Evolutionary conservation across 2,329 filamentous ascomycete species (phyloP).

Genomic region (Trichoderma koningiopsis): DNA sequence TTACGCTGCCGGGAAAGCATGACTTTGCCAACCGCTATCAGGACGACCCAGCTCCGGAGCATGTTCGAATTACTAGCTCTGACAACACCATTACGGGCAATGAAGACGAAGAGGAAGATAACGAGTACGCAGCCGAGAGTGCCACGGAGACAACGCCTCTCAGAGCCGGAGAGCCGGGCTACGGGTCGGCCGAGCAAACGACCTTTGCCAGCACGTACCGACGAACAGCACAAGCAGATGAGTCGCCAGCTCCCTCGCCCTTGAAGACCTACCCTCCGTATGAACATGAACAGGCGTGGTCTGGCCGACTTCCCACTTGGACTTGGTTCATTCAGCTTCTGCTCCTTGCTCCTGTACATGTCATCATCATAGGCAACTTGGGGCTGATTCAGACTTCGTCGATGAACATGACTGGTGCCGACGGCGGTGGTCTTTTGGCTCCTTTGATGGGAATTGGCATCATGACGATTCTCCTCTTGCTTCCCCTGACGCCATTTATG

Average conservation of each 20-base stretch:
- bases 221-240: slow-evolving; percentile 46
- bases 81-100: slow-evolving; percentile 21
- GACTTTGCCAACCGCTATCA: slow-evolving; percentile 62
- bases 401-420: slow-evolving; percentile 77
- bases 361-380: slow-evolving; percentile 77
- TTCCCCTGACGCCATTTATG: slow-evolving; percentile 80
- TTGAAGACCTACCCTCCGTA: slow-evolving; percentile 49
- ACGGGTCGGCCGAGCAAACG: slow-evolving; percentile 45
- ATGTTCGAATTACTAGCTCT: slow-evolving; percentile 32
- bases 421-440: slow-evolving; percentile 72
- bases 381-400: slow-evolving; percentile 72
- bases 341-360: slow-evolving; percentile 72
- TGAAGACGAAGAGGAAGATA: slow-evolving; percentile 10
- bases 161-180: slow-evolving; percentile 40
- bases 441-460: slow-evolving; percentile 71
- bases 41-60: slow-evolving; percentile 53
- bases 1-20: slow-evolving; percentile 71
- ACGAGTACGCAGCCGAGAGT: slow-evolving; percentile 33
- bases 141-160: slow-evolving; percentile 59
- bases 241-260: slow-evolving; percentile 31
- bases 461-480: slow-evolving; percentile 70
- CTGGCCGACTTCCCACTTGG: slow-evolving; percentile 74
- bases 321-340: slow-evolving; percentile 88
- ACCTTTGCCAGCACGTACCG: slow-evolving; percentile 61
- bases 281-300: slow-evolving; percentile 83